Base-by-base conservation (phyloP, 257 asterid species). In the Solanum sparsipilum region DNA sequence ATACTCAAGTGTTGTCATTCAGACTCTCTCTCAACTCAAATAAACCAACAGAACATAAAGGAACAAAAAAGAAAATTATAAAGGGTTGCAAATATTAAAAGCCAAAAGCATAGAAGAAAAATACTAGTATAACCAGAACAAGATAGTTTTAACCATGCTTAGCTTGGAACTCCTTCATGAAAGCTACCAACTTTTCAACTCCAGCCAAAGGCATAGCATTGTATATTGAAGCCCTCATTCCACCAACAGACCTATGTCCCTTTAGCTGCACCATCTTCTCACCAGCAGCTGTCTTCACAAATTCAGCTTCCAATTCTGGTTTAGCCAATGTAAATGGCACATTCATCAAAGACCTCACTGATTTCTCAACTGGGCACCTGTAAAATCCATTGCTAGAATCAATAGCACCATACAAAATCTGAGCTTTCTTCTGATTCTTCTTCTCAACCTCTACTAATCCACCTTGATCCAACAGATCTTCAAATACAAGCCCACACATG, bases 201-300 rank as follows among this genome's bases (percentile, higher is more conserved):
- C 99, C 99, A 73, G 97, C 96, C 89, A 94, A 91, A 39, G 98
- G 98, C 99, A 95, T 97, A 2, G 99, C 99, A 86, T 97, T 97
- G 91, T 97, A 97, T 39, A 97, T 97, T 4, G 99, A 97, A 90
- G 99, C 99, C 86, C 99, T 97, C 98, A 95, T 97, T 7, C 99
- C 98, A 6, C 99, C 99, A 15, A 97, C 99, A 3, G 98, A 95
- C 38, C 98, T 89, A 60, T 97, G 99, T 87, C 99, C 99, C 90
- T 96, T 96, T 13, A 96, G 95, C 95, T 96, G 98, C 95, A 95
- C 93, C 99, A 97, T 97, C 94, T 95, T 93, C 94, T 95, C 98
- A 89, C 92, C 93, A 1, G 96, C 94, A n/a, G 98, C 99, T 89
- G 93, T 98, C 96, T 95, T 95, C 52, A 96, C 86, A 56, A 96